Evolutionary conservation across 2,329 filamentous ascomycete species (phyloP).

Genomic region (Plectosphaerella sp.): DNA sequence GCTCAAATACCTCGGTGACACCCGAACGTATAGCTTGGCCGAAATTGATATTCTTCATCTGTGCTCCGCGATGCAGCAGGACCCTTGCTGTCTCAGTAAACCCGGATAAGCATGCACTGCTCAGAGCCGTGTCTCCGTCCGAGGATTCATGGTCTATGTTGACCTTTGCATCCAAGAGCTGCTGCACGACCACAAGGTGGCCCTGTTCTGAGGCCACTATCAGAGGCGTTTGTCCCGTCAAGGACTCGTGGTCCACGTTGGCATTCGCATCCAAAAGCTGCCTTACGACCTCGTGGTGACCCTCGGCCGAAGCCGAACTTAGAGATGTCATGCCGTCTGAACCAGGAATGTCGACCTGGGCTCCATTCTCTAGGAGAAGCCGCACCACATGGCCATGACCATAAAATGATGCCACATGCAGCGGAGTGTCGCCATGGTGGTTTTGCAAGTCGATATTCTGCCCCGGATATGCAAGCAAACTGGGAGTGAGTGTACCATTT

Average conservation of each 20-base stretch:
- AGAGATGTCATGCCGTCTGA: background rate
- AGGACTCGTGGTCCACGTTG: background rate
- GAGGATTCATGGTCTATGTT: no score
- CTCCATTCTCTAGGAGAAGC: background rate
- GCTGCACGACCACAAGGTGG: background rate
- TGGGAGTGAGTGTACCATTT: background rate
- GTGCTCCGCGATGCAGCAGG: no score
- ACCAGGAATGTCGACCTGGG: background rate
- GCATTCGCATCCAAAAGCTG: background rate
- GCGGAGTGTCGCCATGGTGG: background rate
- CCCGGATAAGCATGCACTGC: background rate
- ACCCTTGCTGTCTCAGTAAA: no score
- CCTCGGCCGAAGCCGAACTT: background rate
- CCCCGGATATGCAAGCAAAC: no score
- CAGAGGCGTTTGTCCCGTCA: background rate
- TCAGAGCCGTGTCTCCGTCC: background rate
- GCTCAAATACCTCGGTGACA: no score
- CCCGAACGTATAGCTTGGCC: no score
- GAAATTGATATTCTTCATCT: no score
- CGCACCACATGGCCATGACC: background rate
- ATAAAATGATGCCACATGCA: background rate
- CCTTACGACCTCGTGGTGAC: background rate
- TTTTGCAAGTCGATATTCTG: background rate
- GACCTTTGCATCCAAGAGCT: background rate
- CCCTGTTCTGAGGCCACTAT: no score